Evolutionary conservation across 768 basidiomycete species (phyloP).

Genomic region (Suillus paluster): DNA sequence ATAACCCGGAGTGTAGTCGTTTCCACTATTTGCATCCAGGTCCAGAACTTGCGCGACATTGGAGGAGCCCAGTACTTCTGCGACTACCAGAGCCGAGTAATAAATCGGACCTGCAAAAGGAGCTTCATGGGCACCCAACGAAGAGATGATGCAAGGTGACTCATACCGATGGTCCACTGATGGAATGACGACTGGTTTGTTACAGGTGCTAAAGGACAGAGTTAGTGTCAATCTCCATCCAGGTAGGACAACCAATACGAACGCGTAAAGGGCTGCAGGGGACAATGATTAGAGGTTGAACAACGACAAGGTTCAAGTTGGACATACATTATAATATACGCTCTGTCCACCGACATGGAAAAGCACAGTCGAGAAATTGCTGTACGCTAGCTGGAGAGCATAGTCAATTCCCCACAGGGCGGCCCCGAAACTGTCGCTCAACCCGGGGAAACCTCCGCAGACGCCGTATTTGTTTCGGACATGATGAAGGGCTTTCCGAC

Average conservation of each 20-base stretch:
- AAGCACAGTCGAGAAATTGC: slow-evolving; percentile 47
- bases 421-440: slow-evolving; percentile 62
- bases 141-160: background rate
- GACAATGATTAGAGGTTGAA: slow-evolving; percentile 2
- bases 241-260: slow-evolving; percentile 5
- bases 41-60: slow-evolving; percentile 72
- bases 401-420: slow-evolving; percentile 60
- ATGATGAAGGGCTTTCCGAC: slow-evolving; percentile 51
- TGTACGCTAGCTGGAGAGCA: slow-evolving; percentile 54
- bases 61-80: slow-evolving; percentile 71
- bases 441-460: slow-evolving; percentile 53
- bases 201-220: slow-evolving; percentile 47
- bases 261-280: slow-evolving; percentile 44
- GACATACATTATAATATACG: slow-evolving; percentile 64
- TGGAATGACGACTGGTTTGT: slow-evolving; percentile 59
- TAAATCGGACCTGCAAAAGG: slow-evolving; percentile 52
- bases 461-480: slow-evolving; percentile 62
- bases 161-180: slow-evolving; percentile 66
- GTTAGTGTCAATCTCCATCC: background rate
- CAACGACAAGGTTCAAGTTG: background rate
- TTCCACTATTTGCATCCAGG: slow-evolving; percentile 54
- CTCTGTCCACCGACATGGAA: slow-evolving; percentile 66
- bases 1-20: slow-evolving; percentile 57
- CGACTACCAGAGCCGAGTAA: slow-evolving; percentile 71
- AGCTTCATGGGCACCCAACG: background rate